phyloP scores from a whole-genome alignment of 805 yeast species.

The Saturnispora besseyi region DNA sequence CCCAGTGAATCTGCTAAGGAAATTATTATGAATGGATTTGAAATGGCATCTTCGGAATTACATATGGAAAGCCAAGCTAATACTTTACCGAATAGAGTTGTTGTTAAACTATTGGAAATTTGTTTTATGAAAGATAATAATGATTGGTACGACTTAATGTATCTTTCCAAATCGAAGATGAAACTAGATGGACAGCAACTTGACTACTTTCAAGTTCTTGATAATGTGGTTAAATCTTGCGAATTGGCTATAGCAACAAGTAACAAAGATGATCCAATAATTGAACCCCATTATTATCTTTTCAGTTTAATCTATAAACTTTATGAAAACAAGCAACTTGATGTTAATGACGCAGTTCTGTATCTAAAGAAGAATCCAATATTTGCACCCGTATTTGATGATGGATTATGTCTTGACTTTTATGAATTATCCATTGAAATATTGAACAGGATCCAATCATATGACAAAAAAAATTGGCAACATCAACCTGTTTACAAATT shows the following conservation, averaged over 20 bases:
- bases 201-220: slow-evolving; percentile 27
- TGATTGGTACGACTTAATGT: slow-evolving; percentile 58
- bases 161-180: slow-evolving; percentile 47
- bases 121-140: slow-evolving; percentile 33
- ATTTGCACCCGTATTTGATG: slow-evolving; percentile 10
- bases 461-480: slow-evolving; percentile 87
- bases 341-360: slow-evolving; percentile 30
- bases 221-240: slow-evolving; percentile 38
- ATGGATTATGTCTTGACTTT: slow-evolving; percentile 19
- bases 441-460: slow-evolving; percentile 37
- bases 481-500: slow-evolving; percentile 73
- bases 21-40: neutral
- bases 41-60: slow-evolving; percentile 1
- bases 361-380: slow-evolving; percentile 33
- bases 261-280: slow-evolving; percentile 41
- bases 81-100: slow-evolving; percentile 10
- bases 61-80: neutral
- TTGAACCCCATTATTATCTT: slow-evolving; percentile 73
- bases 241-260: slow-evolving; percentile 30
- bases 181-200: slow-evolving; percentile 32
- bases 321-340: slow-evolving; percentile 31
- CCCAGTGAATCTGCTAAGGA: neutral
- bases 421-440: slow-evolving; percentile 34
- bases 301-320: slow-evolving; percentile 53
- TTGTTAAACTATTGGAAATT: slow-evolving; percentile 30